phyloP scores from a whole-genome alignment of 164 flowering plant species.

The Litsea cubeba region DNA sequence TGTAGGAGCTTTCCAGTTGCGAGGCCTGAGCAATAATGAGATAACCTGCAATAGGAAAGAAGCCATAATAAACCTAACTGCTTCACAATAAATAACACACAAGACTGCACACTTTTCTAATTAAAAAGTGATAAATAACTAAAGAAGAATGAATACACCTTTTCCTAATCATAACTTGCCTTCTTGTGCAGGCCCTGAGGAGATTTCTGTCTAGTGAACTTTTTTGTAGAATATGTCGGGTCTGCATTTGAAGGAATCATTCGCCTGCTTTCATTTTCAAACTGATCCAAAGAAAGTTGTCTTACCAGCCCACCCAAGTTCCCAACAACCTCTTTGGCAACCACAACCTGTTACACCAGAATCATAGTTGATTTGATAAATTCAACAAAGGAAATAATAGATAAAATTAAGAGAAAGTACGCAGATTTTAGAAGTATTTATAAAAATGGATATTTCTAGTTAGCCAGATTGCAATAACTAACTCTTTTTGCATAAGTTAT shows the following conservation, averaged over 20 bases:
- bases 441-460: too few species aligned
- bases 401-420: too few species aligned
- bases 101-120: too few species aligned
- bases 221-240: constrained; percentile 52
- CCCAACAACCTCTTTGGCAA: constrained; percentile 94
- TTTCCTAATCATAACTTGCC: constrained; percentile 34
- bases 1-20: constrained; percentile 91
- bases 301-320: constrained; percentile 92
- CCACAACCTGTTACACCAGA: constrained; percentile 68
- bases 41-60: constrained; percentile 54
- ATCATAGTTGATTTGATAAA: constrained; percentile 11
- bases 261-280: constrained; percentile 97
- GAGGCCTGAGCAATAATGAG: constrained; percentile 77
- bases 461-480: too few species aligned
- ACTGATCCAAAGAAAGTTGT: constrained; percentile 92
- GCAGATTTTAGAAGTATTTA: too few species aligned
- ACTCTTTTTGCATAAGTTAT: too few species aligned
- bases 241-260: constrained; percentile 71
- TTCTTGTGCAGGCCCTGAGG: constrained; percentile 93
- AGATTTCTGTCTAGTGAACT: constrained; percentile 68
- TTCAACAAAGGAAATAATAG: not conserved
- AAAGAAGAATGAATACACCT: not conserved
- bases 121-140: too few species aligned
- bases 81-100: not conserved
- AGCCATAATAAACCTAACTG: constrained; percentile 3